These are phyloP conservation scores for Ensete ventricosum DNA, from an alignment of 176 grass and related monocot genomes.

Conservation along the genomic window DNA sequence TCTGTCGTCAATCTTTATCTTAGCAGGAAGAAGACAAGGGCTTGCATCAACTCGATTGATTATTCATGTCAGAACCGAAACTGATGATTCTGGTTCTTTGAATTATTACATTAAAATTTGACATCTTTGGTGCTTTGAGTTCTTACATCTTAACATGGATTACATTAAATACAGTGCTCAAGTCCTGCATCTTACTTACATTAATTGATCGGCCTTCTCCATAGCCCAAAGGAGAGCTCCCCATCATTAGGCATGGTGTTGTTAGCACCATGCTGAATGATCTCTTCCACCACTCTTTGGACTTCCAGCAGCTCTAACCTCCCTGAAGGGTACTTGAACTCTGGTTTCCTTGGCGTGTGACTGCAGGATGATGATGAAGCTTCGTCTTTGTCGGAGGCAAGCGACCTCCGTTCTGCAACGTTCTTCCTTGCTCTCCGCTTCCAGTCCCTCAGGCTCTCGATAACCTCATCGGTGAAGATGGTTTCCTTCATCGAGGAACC, in stretches of 20 bases:
- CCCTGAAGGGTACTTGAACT: constrained; percentile 14
- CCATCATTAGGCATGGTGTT: background rate
- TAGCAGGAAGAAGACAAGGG: too few relatives aligned
- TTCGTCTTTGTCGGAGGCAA: background rate
- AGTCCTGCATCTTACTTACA: background rate
- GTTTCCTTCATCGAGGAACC: too few relatives aligned
- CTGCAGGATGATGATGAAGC: constrained; percentile 4
- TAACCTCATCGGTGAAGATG: constrained; percentile 1
- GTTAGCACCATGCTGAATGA: constrained; percentile 12
- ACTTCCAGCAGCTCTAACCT: constrained; percentile 13
- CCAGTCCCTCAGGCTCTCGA: background rate
- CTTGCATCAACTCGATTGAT: too few relatives aligned
- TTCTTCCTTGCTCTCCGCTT: background rate
- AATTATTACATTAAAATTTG: too few relatives aligned
- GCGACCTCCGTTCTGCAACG: background rate
- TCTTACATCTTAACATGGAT: too few relatives aligned
- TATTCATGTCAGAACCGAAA: too few relatives aligned
- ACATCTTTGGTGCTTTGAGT: too few relatives aligned
- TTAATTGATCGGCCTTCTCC: constrained; percentile 4
- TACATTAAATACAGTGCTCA: too few relatives aligned
- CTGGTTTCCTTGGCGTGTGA: background rate
- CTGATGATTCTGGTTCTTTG: too few relatives aligned
- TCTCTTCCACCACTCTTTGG: constrained; percentile 12
- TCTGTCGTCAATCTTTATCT: too few relatives aligned
- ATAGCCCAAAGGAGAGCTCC: background rate